Percentiles rank a stretch among this genome's conserved stretches.
phyloP scores from a whole-genome alignment of 1,284 basidiomycete species.

The Vanrija humicola region DNA sequence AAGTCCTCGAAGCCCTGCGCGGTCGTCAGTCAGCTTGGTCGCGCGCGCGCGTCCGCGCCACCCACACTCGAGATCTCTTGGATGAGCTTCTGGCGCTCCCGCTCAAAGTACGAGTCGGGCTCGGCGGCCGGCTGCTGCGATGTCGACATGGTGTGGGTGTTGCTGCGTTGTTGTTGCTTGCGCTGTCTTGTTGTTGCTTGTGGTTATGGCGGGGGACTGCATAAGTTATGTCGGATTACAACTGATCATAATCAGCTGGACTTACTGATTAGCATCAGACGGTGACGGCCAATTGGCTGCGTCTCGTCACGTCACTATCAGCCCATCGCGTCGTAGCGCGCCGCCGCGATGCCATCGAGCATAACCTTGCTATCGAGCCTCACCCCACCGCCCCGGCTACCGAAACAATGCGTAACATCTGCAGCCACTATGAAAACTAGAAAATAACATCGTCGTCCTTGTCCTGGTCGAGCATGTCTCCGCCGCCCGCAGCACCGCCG shows the following conservation, averaged over 20 bases:
- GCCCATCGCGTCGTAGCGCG: no score
- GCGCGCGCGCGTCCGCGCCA: not conserved
- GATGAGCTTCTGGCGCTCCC: slow-evolving; percentile 43
- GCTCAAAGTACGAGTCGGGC: slow-evolving; percentile 41
- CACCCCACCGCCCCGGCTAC: no score
- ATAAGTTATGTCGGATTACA: no score
- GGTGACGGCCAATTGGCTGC: no score
- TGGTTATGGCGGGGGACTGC: not conserved
- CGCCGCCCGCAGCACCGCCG: slow-evolving; percentile 41
- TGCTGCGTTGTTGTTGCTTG: not conserved
- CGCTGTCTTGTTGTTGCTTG: not conserved
- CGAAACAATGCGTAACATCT: not conserved
- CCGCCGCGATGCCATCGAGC: no score
- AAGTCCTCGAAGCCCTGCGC: slow-evolving; percentile 82
- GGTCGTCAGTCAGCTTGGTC: slow-evolving; percentile 3
- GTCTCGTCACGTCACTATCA: no score
- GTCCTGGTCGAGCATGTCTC: slow-evolving; percentile 65
- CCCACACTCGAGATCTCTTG: slow-evolving; percentile 47
- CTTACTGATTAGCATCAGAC: no score
- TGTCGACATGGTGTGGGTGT: not conserved
- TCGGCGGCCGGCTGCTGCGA: not conserved
- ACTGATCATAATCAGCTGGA: no score
- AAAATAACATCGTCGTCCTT: slow-evolving; percentile 93
- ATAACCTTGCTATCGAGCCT: no score
- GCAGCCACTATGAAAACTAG: slow-evolving; percentile 43